Evolutionary conservation across 2,329 filamentous ascomycete genomes (phyloP).

Genomic region (Xylaria sp.): DNA sequence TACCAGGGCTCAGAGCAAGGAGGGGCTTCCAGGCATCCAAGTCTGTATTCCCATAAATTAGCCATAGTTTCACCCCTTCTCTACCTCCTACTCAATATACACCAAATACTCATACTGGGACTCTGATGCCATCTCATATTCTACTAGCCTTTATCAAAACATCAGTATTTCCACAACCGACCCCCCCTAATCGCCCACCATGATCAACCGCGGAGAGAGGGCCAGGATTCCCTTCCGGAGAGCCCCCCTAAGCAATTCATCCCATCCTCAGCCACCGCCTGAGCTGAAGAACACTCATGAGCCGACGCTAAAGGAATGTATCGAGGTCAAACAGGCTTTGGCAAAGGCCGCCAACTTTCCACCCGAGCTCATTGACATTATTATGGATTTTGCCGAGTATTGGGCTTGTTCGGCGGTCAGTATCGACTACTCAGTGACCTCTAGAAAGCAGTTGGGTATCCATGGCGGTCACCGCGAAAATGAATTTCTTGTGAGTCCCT

Average conservation of each 20-base stretch:
- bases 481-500: constrained; percentile 46
- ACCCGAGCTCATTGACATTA: constrained; percentile 58
- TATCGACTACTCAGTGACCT: constrained; percentile 36
- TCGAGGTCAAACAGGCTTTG: constrained; percentile 56
- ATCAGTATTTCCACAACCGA: constrained; percentile 1
- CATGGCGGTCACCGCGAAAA: constrained; percentile 41
- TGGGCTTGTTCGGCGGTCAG: constrained; percentile 58
- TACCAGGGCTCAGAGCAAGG: neutral
- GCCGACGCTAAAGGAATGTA: constrained; percentile 50
- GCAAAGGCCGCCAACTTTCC: constrained; percentile 52
- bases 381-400: constrained; percentile 67
- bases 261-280: constrained; percentile 11
- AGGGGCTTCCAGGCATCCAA: neutral
- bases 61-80: neutral
- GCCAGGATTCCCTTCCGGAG: constrained; percentile 24
- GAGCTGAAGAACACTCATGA: constrained; percentile 25
- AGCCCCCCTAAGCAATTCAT: constrained; percentile 11
- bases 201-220: constrained; percentile 33
- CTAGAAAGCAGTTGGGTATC: constrained; percentile 20
- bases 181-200: constrained; percentile 19
- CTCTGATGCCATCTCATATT: constrained; percentile 2
- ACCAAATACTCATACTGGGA: neutral
- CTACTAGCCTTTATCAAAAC: neutral
- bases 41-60: too few species aligned
- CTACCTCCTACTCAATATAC: neutral